These are phyloP conservation scores for Tolypocladium cylindrosporum DNA, from an alignment of 2,329 filamentous ascomycete genomes.

Conservation along the genomic window DNA sequence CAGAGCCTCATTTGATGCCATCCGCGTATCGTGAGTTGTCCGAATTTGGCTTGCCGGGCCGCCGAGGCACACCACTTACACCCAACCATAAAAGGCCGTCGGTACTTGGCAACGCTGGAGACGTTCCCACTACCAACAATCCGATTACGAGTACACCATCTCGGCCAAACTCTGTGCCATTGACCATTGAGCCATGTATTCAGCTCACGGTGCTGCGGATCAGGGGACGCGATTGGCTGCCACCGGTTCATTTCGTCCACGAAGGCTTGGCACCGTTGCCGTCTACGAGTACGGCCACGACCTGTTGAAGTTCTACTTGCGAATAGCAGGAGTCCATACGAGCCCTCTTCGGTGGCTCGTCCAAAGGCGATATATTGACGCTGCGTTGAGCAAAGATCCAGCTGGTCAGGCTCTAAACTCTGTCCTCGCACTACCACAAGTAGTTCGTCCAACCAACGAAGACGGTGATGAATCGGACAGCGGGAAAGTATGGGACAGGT, in stretches of 20 bases:
- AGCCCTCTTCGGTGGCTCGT: neutral
- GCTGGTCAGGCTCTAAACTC: neutral
- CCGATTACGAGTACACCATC: neutral
- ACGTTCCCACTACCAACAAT: neutral
- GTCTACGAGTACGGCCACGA: neutral
- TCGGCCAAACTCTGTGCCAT: neutral
- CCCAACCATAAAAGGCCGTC: neutral
- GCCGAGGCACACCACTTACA: neutral
- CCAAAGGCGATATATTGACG: neutral
- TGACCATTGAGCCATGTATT: neutral
- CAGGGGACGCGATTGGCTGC: neutral
- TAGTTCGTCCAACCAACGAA: neutral
- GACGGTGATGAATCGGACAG: neutral
- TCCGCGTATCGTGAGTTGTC: neutral
- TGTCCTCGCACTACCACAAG: neutral
- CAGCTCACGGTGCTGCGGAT: neutral
- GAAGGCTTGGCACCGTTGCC: neutral
- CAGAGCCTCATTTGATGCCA: neutral
- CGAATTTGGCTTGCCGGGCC: neutral
- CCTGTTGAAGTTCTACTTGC: neutral
- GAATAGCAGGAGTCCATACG: neutral
- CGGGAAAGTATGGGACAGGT: neutral
- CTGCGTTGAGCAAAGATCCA: neutral
- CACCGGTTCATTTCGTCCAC: neutral
- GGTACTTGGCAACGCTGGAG: neutral